Conservation (phyloP, 495 filamentous ascomycete species). For the Cryomyces antarcticus region DNA sequence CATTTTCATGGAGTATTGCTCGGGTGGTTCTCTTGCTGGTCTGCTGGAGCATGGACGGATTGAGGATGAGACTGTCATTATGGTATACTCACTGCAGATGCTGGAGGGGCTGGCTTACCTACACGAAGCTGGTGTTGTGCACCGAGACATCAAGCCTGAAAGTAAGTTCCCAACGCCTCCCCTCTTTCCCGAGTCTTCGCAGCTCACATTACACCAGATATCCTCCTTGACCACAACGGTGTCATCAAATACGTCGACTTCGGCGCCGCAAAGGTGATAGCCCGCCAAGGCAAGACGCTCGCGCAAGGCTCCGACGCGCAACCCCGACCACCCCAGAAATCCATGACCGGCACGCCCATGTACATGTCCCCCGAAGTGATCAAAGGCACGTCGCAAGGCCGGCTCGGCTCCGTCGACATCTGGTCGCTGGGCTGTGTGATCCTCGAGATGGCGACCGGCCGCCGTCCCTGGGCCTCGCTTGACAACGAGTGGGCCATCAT, state of each 20-base stretch:
- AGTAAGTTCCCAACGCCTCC: conserved; percentile 32
- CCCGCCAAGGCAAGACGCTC: conserved; percentile 76
- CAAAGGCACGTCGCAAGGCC: conserved; percentile 55
- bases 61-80: conserved; percentile 93
- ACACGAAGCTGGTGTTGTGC: conserved; percentile 73
- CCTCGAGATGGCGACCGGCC: conserved; percentile 90
- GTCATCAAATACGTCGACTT: conserved; percentile 99
- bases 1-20: conserved; percentile 99
- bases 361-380: conserved; percentile 99
- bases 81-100: conserved; percentile 92
- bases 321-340: conserved; percentile 39
- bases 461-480: conserved; percentile 86
- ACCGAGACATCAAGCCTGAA: conserved; percentile 96
- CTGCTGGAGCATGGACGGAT: conserved; percentile 89
- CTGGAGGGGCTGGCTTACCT: conserved; percentile 90
- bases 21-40: conserved; percentile 77
- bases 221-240: conserved; percentile 90
- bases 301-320: conserved; percentile 36
- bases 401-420: conserved; percentile 77
- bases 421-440: conserved; percentile 97
- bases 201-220: conserved; percentile 32
- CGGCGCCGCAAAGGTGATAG: conserved; percentile 92
- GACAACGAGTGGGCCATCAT: conserved; percentile 99
- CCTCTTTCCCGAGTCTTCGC: neutral
- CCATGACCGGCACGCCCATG: conserved; percentile 96